Base-by-base conservation (phyloP, 2,329 filamentous ascomycete species). In the Penicillium psychrosexuale region DNA sequence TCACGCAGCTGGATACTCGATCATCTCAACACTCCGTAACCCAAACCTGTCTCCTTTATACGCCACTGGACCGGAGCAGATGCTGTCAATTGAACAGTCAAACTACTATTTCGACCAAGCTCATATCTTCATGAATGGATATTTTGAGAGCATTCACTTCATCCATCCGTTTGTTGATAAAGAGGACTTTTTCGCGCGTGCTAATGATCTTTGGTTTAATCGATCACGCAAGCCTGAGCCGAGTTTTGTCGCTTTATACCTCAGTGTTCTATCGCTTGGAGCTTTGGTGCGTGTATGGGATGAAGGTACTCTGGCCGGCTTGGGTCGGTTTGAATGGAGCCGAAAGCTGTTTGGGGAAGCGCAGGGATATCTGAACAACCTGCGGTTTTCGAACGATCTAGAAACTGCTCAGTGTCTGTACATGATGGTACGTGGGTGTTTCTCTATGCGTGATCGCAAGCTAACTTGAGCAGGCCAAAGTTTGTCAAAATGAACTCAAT, bases 401-500 rank as follows among this genome's bases (percentile, higher is more conserved):
- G 76, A 80, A 50, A 78, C 76, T 53, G 76, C 80, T 4, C 78
- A 80, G 51, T 77, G 75, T 40, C 71, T 77, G 33, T 77, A 80
- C 56, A 69, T 80, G 7, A 71, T 80, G 71, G 76, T 76, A 53
- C 33, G 61, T 62, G 0, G 17, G 1, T 4, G n/a, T 24, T 1
- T 6, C 12, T 1, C 1, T 12, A 28, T 19, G 1, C 11, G 13
- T 22, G 42, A 8, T 12, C 28, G 1, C 8, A n/a, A 46, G 34
- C 45, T 55, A 22, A 61, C 13, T 31, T 28, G 13, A 8, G 19
- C 34, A 77, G 75, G 74, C 77, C 7, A 79, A 80, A 60, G 72
- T 80, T 4, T 80, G 77, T 56, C 78, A 80, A 53, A 78, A 80
- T 47, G 77, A 80, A 55, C 67, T 80, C 5, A 78, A 79, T 47